Evolutionary conservation across 352 stramenopile genomes (phyloP).

Genomic region (Pythium scleroteichum): DNA sequence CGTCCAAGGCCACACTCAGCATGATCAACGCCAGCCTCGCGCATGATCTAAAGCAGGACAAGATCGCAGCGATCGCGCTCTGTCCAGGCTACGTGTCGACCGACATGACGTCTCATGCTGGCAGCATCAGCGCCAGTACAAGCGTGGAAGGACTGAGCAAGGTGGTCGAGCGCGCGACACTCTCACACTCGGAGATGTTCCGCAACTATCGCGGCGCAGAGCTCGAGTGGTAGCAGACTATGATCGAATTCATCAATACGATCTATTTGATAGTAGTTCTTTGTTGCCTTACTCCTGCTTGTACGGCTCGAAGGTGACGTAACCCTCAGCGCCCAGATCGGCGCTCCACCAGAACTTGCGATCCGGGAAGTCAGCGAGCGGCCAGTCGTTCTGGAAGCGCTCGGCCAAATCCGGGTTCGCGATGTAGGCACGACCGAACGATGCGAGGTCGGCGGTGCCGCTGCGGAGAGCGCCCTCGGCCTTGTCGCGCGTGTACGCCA

Average conservation of each 20-base stretch:
- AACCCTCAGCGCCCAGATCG: constrained; percentile 8
- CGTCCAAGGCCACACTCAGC: constrained; percentile 32
- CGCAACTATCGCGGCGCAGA: no score
- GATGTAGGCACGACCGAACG: constrained; percentile 44
- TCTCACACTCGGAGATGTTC: no score
- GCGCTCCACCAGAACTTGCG: constrained; percentile 8
- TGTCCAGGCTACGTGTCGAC: constrained; percentile 3
- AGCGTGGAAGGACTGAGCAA: no score
- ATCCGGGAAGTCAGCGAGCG: constrained; percentile 1
- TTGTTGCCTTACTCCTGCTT: constrained; percentile 2
- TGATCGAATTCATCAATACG: no score
- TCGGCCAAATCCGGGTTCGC: constrained; percentile 31
- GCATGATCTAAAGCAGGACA: constrained; percentile 25
- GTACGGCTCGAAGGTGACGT: constrained; percentile 9
- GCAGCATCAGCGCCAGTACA: no score
- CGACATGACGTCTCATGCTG: background rate
- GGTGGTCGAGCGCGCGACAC: no score
- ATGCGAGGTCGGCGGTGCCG: constrained; percentile 32
- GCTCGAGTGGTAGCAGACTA: no score
- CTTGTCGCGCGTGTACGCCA: constrained; percentile 36
- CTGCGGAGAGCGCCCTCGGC: constrained; percentile 35
- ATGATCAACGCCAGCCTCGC: constrained; percentile 31
- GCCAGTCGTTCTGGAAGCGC: constrained; percentile 13
- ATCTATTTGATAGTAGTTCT: no score
- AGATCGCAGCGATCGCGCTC: constrained; percentile 17